Evolutionary conservation across 352 stramenopile genomes (phyloP), one percentile per base, ranked within the genome.

Genomic region (Phytophthora fragariae): DNA sequence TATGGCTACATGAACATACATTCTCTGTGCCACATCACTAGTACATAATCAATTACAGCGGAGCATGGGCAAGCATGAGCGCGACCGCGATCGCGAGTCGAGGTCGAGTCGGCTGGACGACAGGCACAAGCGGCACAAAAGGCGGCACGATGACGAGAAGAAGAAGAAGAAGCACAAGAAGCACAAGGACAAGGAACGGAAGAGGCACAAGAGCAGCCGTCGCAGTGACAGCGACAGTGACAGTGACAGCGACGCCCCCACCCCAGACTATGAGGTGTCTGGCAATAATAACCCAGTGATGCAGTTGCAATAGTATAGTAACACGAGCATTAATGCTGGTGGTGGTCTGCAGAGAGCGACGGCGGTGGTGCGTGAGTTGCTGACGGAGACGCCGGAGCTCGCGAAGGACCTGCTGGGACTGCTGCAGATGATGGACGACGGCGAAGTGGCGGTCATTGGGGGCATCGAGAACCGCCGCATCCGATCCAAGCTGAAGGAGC

Each of bases 381-480:
- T 95, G 57, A 64, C 57, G 7, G 85, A 92, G 68, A 94, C 90
- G 63, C 87, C 90, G 3, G 78, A 83, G 57, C 80, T 97, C 37
- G 74, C 79, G 19, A 72, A 65, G 19, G 90, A 97, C 19, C 77
- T 97, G 37, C 55, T 94, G 19, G 57, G 37, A 27, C 68, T 97
- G 39, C 66, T 97, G 29, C 87, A 94, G 72, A 90, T 92, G 85
- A 55, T 97, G 57, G 84, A 95, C 58, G 76, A 90, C 37, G 88
- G 90, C 17, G 76, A 94, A 66, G 80, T 89, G 24, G 90, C 85
- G 19, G 79, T 95, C 33, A 91, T 95, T 75, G 81, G 82, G 5
- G 90, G 86, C 41, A 90, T 97, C 24, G 80, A 91, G 64, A 95
- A 97, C 76, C 72, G 65, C 50, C 79, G 77, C 65, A 91, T 97